Evolutionary conservation across 805 yeast species (phyloP), one percentile per base, ranked within the genome.

Genomic region (Sporopachydermia lactativora): DNA sequence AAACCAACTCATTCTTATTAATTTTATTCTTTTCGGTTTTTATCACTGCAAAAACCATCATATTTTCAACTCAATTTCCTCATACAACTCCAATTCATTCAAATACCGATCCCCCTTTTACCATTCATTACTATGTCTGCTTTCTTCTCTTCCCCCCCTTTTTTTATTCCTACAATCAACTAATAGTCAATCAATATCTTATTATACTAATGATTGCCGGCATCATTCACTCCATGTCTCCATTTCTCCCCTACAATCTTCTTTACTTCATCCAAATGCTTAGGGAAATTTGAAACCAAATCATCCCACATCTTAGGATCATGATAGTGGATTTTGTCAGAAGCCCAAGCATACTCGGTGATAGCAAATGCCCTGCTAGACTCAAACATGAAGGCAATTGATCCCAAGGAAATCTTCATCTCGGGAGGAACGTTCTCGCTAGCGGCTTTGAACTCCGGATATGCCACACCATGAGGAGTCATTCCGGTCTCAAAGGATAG

Each of bases 361-460:
- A 52, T 40, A 2, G 53, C 55, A 35, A 52, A 37, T 46, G 46
- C 47, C 3, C 51, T 42, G 31, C 43, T 41, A 8, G 45, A 39
- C 41, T 52, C 57, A 41, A 52, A 53, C 57, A 52, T 52, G 41
- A 52, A 52, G 5, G 57, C 55, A 42, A 52, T 50, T 3, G 57
- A 50, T 15, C 49, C 52, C 11, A 41, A 47, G 6, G 54, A 52
- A 18, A 53, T 52, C 34, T 43, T 41, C 31, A 41, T 41, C 15
- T 54, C 53, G 14, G 39, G 39, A 2, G 50, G 49, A 3, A 39
- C 47, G 5, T 42, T 41, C 3, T 40, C 45, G 2, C 54, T 45
- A 3, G 55, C 57, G 19, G 46, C 47, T 28, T 49, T 46, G 40
- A 43, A 52, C 3, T 52, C 47, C n/a, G 38, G 49, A 15, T 50